Evolutionary conservation across 371 early-diverging fungal genomes (phyloP), one percentile per base, ranked within the genome.

Genomic region (Thermomucor indicae-seudaticae): DNA sequence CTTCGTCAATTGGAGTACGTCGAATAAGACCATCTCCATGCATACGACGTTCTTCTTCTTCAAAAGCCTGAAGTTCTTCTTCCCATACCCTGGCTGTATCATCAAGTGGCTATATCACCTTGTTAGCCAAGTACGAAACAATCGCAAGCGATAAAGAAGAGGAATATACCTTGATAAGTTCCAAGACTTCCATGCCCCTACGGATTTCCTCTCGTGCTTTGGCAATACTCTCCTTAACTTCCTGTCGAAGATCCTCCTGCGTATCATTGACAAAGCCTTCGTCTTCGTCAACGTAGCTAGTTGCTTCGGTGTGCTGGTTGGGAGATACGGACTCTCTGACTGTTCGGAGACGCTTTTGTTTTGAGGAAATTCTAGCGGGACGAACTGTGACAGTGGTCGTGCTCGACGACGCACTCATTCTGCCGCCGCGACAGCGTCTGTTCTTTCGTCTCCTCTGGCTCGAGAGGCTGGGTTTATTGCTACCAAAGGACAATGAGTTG

Each of bases 121-220:
- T 16, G 22, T 23, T n/a, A n/a, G n/a, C n/a, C n/a, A n/a, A n/a
- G n/a, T n/a, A n/a, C n/a, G n/a, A n/a, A n/a, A n/a, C n/a, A n/a
- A n/a, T n/a, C n/a, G n/a, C n/a, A n/a, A n/a, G n/a, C n/a, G n/a
- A n/a, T n/a, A n/a, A n/a, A n/a, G n/a, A n/a, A n/a, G 16, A 29
- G 19, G 27, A 30, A 12, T n/a, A 22, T 51, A 55, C 58, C 52
- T 67, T 62, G 16, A 72, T 59, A 3, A 74, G 63, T 32, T 77
- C 78, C n/a, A 82, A 62, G 6, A 80, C 66, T 43, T 70, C 67
- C 69, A 73, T 70, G 11, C 73, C 80, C 25, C 76, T 75, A 39
- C 71, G 75, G 11, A 83, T 81, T 47, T 83, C 82, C 22, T 75
- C 82, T 38, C 78, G 73, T 27, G 81, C 82, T 57, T 80, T 81